Evolutionary conservation across 441 rosid genomes (phyloP).

Genomic region (Raphanus hybrid): DNA sequence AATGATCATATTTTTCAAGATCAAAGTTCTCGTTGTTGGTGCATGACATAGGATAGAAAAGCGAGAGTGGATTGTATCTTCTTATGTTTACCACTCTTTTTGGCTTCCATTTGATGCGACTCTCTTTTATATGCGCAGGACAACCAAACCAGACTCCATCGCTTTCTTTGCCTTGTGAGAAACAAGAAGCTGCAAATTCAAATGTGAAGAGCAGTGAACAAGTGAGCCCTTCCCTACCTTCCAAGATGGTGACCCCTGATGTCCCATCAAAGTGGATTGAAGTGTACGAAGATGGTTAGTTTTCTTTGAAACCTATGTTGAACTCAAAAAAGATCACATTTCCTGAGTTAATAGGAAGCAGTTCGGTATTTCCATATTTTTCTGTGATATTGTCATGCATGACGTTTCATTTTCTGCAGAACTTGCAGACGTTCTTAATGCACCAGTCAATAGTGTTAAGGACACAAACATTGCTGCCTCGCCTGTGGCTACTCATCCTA

Average conservation of each 20-base stretch:
- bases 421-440: neutral
- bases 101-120: neutral
- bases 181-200: constrained; percentile 22
- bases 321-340: constrained; percentile 3
- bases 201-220: constrained; percentile 17
- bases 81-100: neutral
- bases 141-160: neutral
- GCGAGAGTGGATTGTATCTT: neutral
- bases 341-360: constrained; percentile 7
- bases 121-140: constrained; percentile 26
- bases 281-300: constrained; percentile 39
- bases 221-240: constrained; percentile 27
- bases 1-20: neutral
- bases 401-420: constrained; percentile 25
- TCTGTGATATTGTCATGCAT: neutral
- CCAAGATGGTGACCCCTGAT: constrained; percentile 36
- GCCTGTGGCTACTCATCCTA: constrained; percentile 13
- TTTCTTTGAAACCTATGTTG: constrained; percentile 7
- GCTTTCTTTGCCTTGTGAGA: constrained; percentile 20
- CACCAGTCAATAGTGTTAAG: neutral
- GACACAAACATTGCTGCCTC: neutral
- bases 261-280: constrained; percentile 32
- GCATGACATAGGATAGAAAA: neutral
- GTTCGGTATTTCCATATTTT: neutral
- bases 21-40: neutral